Evolutionary conservation across 2,329 filamentous ascomycete genomes (phyloP).

Genomic region (Akanthomyces muscarius): DNA sequence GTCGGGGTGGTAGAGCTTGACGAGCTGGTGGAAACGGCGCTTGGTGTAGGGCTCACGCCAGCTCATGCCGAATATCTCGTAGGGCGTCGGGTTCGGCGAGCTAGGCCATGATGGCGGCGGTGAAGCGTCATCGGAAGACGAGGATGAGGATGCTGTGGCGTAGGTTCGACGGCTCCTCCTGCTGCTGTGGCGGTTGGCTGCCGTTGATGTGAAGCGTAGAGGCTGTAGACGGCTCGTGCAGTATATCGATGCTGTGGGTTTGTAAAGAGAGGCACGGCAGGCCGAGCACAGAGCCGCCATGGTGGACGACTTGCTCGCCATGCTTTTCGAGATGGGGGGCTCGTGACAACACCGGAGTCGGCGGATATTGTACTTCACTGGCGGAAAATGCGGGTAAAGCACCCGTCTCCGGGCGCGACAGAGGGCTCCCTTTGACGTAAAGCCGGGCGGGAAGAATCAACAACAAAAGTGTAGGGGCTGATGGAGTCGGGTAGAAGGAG

Average conservation of each 20-base stretch:
- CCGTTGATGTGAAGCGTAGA: background rate
- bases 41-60: slow-evolving; percentile 73
- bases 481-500: background rate
- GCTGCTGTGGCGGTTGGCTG: background rate
- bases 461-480: no score
- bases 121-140: slow-evolving; percentile 7
- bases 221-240: background rate
- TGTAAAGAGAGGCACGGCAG: slow-evolving; percentile 3
- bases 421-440: no score
- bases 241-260: background rate
- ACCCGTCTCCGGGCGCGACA: no score
- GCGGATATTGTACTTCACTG: no score
- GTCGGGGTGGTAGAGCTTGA: slow-evolving; percentile 95
- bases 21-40: slow-evolving; percentile 78
- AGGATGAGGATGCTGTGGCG: slow-evolving; percentile 4
- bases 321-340: background rate
- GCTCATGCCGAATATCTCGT: slow-evolving; percentile 71
- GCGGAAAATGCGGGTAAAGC: no score
- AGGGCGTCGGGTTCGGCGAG: slow-evolving; percentile 65
- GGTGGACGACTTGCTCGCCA: slow-evolving; percentile 5
- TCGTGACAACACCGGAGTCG: background rate
- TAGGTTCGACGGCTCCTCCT: slow-evolving; percentile 6
- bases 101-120: slow-evolving; percentile 42
- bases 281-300: slow-evolving; percentile 7
- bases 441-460: no score